Base-by-base conservation (phyloP, 2,329 filamentous ascomycete species). In the Hypoxylon sp. region DNA sequence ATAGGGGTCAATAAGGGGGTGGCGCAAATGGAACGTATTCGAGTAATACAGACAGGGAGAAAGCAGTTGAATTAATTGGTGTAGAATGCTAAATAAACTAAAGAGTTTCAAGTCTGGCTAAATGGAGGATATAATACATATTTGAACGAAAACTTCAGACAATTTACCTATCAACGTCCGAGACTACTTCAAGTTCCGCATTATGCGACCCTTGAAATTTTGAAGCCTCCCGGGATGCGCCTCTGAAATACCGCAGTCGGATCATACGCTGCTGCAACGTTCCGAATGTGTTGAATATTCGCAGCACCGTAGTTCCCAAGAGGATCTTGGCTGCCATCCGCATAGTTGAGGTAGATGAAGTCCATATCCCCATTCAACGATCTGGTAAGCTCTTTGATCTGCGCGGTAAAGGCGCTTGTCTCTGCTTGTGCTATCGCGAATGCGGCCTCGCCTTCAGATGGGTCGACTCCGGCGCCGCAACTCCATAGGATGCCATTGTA, bases 331-430 rank as follows among this genome's bases (percentile, higher is more conserved):
- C 65, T 69, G 11, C 63, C 58, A 19, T 71, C 71, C n/a, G 77
- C 76, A 53, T 79, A 79, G 60, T 78, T 78, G 36, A 79, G 67
- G 65, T 79, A 80, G 2, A 74, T 56, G 58, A 76, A 77, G 9
- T 71, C 67, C 51, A 78, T 69, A 34, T 71, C 68, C 1, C 67
- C 70, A 3, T 61, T 66, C 23, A 73, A 50, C 2, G 67, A 67
- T 43, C 69, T 74, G 4, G 74, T 72, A 9, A 66, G 50, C 6
- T 72, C 69, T 38, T 73, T 69, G 30, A 72, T 41, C 14, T 68
- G 51, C 9, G 66, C 68, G 5, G 64, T 63, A 46, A 75, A 48
- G 13, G 50, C 56, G 5, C 59, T 67, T 9, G 73, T 14, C 9
- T 69, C 58, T 0, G 63, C 60, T 30, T 73, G 45, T 5, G 75